Evolutionary conservation across 495 filamentous ascomycete species (phyloP).

Genomic region (Xylaria flabelliformis): DNA sequence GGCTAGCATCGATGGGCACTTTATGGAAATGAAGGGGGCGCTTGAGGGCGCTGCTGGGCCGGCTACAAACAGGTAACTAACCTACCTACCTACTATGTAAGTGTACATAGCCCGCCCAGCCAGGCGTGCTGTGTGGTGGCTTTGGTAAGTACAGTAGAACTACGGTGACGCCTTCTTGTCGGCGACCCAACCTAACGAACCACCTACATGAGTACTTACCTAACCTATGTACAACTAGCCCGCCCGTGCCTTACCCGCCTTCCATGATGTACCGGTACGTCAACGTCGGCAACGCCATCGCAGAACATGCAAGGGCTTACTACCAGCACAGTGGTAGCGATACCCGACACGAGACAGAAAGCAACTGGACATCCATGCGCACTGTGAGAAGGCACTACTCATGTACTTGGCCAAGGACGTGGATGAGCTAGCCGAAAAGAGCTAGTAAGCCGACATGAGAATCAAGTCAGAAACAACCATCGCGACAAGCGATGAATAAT

Average conservation of each 20-base stretch:
- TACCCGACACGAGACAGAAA: constrained; percentile 1
- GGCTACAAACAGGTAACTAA: no score
- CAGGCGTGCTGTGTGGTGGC: constrained; percentile 11
- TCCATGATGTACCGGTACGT: constrained; percentile 14
- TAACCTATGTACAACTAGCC: no score
- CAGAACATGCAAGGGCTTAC: constrained; percentile 5
- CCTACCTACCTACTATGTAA: no score
- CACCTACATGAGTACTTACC: no score
- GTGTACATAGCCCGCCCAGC: neutral
- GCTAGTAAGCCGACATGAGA: constrained; percentile 15
- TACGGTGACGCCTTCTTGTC: neutral
- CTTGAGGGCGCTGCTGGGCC: constrained; percentile 16
- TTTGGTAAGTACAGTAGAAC: neutral
- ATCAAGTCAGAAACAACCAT: constrained; percentile 17
- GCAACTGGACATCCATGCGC: neutral
- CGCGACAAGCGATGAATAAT: constrained; percentile 25
- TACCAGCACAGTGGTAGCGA: constrained; percentile 9
- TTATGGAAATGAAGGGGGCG: constrained; percentile 28
- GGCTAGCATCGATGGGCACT: constrained; percentile 15
- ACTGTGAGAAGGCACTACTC: constrained; percentile 1
- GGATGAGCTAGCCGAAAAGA: neutral
- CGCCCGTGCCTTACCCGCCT: no score
- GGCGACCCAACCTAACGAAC: constrained; percentile 1
- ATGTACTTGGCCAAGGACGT: neutral
- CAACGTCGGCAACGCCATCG: neutral